Conservation (phyloP, 768 basidiomycete species). For the Agaricus sinodeliciosus region DNA sequence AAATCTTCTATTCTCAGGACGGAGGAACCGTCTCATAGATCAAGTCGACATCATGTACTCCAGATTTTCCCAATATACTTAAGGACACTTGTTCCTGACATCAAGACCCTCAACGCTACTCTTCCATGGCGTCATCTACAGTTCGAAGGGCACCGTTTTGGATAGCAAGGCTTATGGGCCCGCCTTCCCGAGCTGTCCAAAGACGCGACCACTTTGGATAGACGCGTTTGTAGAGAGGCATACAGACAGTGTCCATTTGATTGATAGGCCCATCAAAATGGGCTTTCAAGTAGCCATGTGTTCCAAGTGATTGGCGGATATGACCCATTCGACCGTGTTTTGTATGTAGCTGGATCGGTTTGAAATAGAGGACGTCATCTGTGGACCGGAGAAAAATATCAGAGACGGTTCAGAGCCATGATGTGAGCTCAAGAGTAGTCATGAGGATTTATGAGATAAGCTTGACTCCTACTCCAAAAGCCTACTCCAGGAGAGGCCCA, state of each 20-base stretch:
- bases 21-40: too few species aligned
- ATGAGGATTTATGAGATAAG: background rate
- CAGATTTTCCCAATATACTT: too few species aligned
- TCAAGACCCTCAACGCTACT: background rate
- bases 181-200: constrained; percentile 29
- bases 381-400: background rate
- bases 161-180: constrained; percentile 1
- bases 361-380: constrained; percentile 90
- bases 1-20: too few species aligned
- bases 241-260: constrained; percentile 96
- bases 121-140: constrained; percentile 6
- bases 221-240: constrained; percentile 92
- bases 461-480: too few species aligned
- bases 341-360: constrained; percentile 88
- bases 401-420: background rate
- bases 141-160: background rate
- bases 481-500: too few species aligned
- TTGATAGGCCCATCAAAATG: constrained; percentile 89
- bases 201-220: constrained; percentile 80
- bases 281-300: constrained; percentile 97
- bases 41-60: too few species aligned
- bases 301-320: constrained; percentile 87
- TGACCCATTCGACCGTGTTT: constrained; percentile 89
- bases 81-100: too few species aligned
- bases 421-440: background rate